Base-by-base conservation (phyloP, 306 rosid species). In the Rosa multiflora region DNA sequence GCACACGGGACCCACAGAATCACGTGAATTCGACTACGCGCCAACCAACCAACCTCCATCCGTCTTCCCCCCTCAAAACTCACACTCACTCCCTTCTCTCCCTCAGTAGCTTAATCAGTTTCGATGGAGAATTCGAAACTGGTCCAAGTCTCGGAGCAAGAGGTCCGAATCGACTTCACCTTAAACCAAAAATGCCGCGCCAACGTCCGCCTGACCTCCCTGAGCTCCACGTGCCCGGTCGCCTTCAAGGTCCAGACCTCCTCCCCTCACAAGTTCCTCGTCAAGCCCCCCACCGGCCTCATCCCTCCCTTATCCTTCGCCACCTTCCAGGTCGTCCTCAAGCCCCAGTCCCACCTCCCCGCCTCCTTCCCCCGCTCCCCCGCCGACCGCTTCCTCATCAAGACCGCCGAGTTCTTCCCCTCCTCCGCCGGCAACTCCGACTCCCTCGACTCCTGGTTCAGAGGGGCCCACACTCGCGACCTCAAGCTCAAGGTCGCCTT, bases 221-320 rank as follows among this genome's bases (percentile, higher is more conserved):
- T 85, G 0, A 39, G 47, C 81, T 48, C 86, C 62, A 77, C 87
- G 78, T 12, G 82, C 67, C 77, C 88, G 0, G 72, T 91, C 12
- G 91, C 94, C 59, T 93, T 93, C 90, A 93, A 89, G 80, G 86
- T 93, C 86, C 97, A 88, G 76, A 93, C 97, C 77, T 93, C 94
- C 17, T 89, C 94, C 0, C 91, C 94, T 12, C 67, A 87, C 81
- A 93, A 91, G 69, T 93, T 91, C 87, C 85, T 88, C 56, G 94
- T 93, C n/a, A 93, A 88, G 81, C 98, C 97, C 0, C 88, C 98
- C 9, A 82, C 64, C 70, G 94, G 91, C 55, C 75, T 91, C 80
- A 83, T 93, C 81, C 80, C 83, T 3, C 93, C 93, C 53, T 47
- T 81, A n/a, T 86, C 90, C 80, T 58, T 66, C 66, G 85, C 88